Evolutionary conservation across 805 yeast genomes (phyloP), one percentile per base, ranked within the genome.

Genomic region (Yamadazyma sp.): DNA sequence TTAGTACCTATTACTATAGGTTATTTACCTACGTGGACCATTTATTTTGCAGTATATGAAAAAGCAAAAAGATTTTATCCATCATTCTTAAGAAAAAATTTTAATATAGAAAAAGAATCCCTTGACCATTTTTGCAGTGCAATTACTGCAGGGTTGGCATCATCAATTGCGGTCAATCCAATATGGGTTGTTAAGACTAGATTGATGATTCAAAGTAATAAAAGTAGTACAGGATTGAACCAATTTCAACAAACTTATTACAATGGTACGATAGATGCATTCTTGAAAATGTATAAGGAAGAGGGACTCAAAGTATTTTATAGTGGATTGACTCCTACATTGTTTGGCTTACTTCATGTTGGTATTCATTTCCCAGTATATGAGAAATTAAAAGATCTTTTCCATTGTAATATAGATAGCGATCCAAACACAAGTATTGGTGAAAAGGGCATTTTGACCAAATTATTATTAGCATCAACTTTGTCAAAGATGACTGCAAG

Each of bases 161-260:
- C 95, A 2, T 84, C 98, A 1, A 69, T 86, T 8, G 58, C 80
- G 7, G 91, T 96, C 0, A 93, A 93, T 56, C 98, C 98, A 8
- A 86, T 91, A 10, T 93, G 98, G 98, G 98, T 93, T 29, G 89
- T 93, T 20, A 93, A 93, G 56, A 93, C 98, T 1, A 69, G 98
- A 51, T 64, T 93, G 33, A 93, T 93, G 98, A 69, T 89, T 26
- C 95, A 86, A 52, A 80, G 82, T 35, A 75, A 72, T 20, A 56
- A 61, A 31, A 69, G 73, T 9, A 28, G 17, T 10, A 5, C 19
- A 28, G 63, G 70, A 5, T 58, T 64, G 11, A 62, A 66, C 45
- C 40, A 35, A 10, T 35, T 34, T 13, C 4, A 36, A 20, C 33
- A 47, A 14, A 53, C 61, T 6, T 70, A 75, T 52, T 88, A 93